phyloP scores from a whole-genome alignment of 163 green algal genomes.

The Trebouxia gelatinosa region DNA sequence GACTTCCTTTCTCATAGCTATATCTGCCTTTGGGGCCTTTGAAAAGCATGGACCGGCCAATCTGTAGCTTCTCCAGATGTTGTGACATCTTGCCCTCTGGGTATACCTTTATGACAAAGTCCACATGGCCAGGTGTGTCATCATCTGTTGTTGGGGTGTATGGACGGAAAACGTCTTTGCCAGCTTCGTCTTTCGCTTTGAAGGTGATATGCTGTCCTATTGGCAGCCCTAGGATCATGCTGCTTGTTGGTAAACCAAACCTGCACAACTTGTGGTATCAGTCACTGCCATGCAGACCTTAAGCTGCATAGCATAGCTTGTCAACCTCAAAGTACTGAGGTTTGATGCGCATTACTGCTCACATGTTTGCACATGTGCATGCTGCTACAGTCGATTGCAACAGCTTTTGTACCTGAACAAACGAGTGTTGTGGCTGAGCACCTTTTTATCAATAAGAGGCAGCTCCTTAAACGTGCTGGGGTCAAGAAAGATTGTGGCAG shows the following conservation, averaged over 20 bases:
- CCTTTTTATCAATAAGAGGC: conserved; percentile 50
- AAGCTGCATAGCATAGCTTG: no score
- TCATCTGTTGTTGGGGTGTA: conserved; percentile 86
- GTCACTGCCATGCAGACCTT: no score
- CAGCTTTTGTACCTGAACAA: conserved; percentile 48
- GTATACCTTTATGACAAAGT: conserved; percentile 98
- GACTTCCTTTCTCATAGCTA: conserved; percentile 69
- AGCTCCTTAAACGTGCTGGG: background rate
- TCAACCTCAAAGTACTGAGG: no score
- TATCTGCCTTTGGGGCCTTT: conserved; percentile 89
- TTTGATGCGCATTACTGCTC: no score
- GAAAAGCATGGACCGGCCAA: conserved; percentile 85
- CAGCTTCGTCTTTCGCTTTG: conserved; percentile 52
- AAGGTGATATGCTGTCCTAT: conserved; percentile 88
- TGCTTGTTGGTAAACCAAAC: conserved; percentile 66
- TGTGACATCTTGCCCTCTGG: conserved; percentile 79
- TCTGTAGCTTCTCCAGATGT: conserved; percentile 74
- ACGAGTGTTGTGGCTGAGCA: conserved; percentile 81
- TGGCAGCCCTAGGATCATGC: conserved; percentile 74
- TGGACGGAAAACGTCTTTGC: conserved; percentile 63
- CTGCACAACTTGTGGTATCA: conserved; percentile 26
- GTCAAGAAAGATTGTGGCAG: conserved; percentile 5
- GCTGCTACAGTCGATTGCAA: background rate
- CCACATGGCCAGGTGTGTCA: conserved; percentile 72
- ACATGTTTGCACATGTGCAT: background rate